Evolutionary conservation across 1,139 yeast species (phyloP).

Genomic region (Debaryomyces sp.): DNA sequence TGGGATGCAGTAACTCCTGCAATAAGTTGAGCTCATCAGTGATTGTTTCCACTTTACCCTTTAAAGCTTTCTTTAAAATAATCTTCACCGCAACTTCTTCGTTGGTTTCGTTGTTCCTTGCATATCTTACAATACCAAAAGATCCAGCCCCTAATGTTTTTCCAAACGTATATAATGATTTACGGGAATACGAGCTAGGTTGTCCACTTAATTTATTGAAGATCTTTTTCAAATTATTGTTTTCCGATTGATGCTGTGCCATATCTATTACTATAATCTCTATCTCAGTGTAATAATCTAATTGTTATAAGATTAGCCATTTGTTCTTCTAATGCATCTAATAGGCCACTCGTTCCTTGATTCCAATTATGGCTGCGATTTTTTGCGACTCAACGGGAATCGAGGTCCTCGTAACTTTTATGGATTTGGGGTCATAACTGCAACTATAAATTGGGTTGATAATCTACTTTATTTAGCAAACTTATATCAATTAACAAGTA

Average conservation of each 20-base stretch:
- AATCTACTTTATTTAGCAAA: not conserved
- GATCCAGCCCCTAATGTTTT: constrained; percentile 89
- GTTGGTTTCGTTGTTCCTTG: constrained; percentile 56
- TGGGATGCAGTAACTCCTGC: constrained; percentile 69
- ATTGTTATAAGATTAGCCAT: not conserved
- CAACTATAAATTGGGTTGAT: not conserved
- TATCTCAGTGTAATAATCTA: not conserved
- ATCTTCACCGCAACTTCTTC: constrained; percentile 88
- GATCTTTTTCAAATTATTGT: constrained; percentile 33
- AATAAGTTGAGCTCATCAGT: constrained; percentile 75
- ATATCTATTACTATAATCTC: constrained; percentile 3
- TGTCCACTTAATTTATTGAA: constrained; percentile 67
- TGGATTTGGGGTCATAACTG: not conserved
- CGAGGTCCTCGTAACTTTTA: not conserved
- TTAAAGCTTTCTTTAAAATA: constrained; percentile 76
- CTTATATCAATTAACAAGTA: not conserved
- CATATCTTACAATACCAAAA: constrained; percentile 85
- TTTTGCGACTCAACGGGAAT: not conserved
- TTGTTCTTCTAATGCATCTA: not conserved
- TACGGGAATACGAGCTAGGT: constrained; percentile 68
- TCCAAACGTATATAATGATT: constrained; percentile 70
- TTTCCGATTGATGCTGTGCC: constrained; percentile 10
- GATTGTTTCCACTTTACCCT: constrained; percentile 72
- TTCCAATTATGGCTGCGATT: not conserved
- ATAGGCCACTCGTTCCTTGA: not conserved